These are phyloP conservation scores for Elaeis oleifera DNA, from an alignment of 202 grass and related monocot species.

Conservation along the genomic window DNA sequence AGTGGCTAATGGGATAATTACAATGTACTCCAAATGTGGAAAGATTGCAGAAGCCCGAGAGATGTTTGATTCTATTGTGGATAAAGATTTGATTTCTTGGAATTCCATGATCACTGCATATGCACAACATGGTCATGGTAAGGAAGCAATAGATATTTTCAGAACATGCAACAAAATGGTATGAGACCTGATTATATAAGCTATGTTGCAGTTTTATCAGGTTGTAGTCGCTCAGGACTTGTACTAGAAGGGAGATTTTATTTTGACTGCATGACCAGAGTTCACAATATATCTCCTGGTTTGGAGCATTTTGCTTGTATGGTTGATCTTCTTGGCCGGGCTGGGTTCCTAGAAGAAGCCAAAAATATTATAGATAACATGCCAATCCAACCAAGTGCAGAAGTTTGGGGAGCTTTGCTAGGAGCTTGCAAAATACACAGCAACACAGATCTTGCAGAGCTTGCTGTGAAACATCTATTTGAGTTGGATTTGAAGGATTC, in stretches of 20 bases:
- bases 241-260: slow-evolving; percentile 62
- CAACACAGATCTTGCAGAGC: slow-evolving; percentile 65
- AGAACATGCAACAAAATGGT: slow-evolving; percentile 50
- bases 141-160: slow-evolving; percentile 55
- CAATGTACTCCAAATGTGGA: slow-evolving; percentile 91
- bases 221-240: slow-evolving; percentile 71
- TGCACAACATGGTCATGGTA: slow-evolving; percentile 86
- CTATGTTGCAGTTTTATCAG: slow-evolving; percentile 82
- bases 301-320: slow-evolving; percentile 89
- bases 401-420: slow-evolving; percentile 89
- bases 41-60: slow-evolving; percentile 66
- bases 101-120: slow-evolving; percentile 95
- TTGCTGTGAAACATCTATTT: slow-evolving; percentile 57
- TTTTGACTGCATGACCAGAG: slow-evolving; percentile 68
- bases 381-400: slow-evolving; percentile 68
- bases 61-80: slow-evolving; percentile 46
- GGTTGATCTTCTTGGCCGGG: slow-evolving; percentile 79
- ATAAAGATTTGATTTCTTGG: slow-evolving; percentile 88
- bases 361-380: slow-evolving; percentile 63
- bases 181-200: slow-evolving; percentile 87
- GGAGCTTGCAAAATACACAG: slow-evolving; percentile 63
- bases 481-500: slow-evolving; percentile 68
- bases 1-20: slow-evolving; percentile 67
- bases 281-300: slow-evolving; percentile 59
- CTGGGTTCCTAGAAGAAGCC: slow-evolving; percentile 67